Evolutionary conservation across 768 basidiomycete genomes (phyloP), one percentile per base, ranked within the genome.

Genomic region (Rhizopogon sp.): DNA sequence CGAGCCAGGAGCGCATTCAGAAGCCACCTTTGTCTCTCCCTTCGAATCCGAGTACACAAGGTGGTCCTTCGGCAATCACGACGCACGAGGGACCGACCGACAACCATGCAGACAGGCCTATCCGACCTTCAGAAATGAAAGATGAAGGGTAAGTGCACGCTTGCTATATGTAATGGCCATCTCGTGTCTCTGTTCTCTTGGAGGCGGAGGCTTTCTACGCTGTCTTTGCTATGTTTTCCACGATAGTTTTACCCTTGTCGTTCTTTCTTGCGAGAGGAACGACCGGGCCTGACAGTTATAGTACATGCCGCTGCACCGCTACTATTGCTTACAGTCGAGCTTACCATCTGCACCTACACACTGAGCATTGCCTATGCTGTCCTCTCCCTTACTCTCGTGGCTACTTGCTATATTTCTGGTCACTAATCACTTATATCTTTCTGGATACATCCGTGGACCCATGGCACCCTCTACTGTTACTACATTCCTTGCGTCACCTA

Each of bases 61-160:
- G 56, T 49, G 67, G 54, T 11, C 64, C 64, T 2, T 69, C 63
- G 42, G 67, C 66, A 1, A 74, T 74, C 10, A 64, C 70, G 25
- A 73, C 75, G 10, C 74, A 72, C 50, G 69, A 72, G 41, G 63
- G 66, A n/a, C 50, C 68, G 13, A 57, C 68, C 17, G 65, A 69
- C 50, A 61, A 53, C 33, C 72, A 77, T 52, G 74, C 72, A 45
- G 74, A 81, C 13, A 78, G 79, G 65, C 76, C 80, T 16, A 77
- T 85, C 63, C 80, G 84, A 59, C 83, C 83, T 8, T 81, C 81
- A 17, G 87, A 90, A 67, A 87, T 86, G 85, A 84, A 86, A 57
- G 88, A 90, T 66, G 83, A 84, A 77, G 88, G 88, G 88, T 90
- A 79, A 86, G 88, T 76, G 56, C 53, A 59, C 59, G 56, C 47